Evolutionary conservation across 352 stramenopile genomes (phyloP).

Genomic region (Phytophthora sojae): DNA sequence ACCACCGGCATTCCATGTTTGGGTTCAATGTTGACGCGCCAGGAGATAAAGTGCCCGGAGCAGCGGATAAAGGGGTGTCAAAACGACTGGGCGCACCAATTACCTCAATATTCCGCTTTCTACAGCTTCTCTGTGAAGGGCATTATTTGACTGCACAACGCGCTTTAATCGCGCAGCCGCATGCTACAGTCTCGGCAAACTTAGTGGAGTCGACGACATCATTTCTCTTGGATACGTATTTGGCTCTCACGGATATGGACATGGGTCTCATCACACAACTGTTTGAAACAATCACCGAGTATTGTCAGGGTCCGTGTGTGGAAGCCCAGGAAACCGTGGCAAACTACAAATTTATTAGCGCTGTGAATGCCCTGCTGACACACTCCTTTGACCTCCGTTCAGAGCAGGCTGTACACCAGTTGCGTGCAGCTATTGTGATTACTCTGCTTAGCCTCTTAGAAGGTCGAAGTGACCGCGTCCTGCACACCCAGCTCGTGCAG

Average conservation of each 20-base stretch:
- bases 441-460: conserved; percentile 74
- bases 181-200: conserved; percentile 44
- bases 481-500: conserved; percentile 75
- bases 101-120: conserved; percentile 72
- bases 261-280: conserved; percentile 70
- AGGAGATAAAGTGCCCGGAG: conserved; percentile 1
- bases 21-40: conserved; percentile 15
- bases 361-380: conserved; percentile 73
- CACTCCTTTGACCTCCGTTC: conserved; percentile 55
- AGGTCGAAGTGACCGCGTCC: conserved; percentile 56
- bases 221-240: conserved; percentile 73
- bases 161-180: conserved; percentile 57
- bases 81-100: conserved; percentile 35
- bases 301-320: conserved; percentile 77
- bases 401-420: conserved; percentile 29
- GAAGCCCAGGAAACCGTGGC: conserved; percentile 79
- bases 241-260: conserved; percentile 56
- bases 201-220: conserved; percentile 72
- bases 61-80: conserved; percentile 17
- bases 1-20: conserved; percentile 31
- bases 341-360: conserved; percentile 82
- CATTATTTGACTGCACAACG: conserved; percentile 75
- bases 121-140: conserved; percentile 77
- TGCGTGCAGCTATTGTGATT: conserved; percentile 66
- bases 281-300: conserved; percentile 82